phyloP scores from a whole-genome alignment of 2,329 filamentous ascomycete species.

The Paecilomyces sp. region DNA sequence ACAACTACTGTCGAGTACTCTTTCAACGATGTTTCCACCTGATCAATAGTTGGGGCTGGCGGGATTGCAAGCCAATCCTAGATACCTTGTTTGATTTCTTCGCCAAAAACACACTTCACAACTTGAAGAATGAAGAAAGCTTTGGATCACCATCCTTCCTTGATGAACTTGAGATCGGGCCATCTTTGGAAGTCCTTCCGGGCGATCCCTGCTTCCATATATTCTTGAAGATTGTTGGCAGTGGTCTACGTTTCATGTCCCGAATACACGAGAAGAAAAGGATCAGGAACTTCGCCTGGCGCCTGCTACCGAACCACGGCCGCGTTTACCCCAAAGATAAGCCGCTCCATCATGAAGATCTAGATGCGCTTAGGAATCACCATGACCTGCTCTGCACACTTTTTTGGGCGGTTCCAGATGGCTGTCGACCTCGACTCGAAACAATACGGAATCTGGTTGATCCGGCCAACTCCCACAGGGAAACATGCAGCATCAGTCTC shows the following conservation, averaged over 20 bases:
- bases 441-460: slow-evolving; percentile 50
- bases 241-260: slow-evolving; percentile 43
- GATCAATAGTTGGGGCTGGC: slow-evolving; percentile 51
- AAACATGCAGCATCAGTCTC: slow-evolving; percentile 53
- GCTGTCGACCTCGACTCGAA: slow-evolving; percentile 46
- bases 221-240: slow-evolving; percentile 50
- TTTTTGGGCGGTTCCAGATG: slow-evolving; percentile 50
- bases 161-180: slow-evolving; percentile 39
- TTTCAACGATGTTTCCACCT: slow-evolving; percentile 48
- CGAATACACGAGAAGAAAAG: slow-evolving; percentile 45
- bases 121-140: slow-evolving; percentile 45
- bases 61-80: slow-evolving; percentile 47
- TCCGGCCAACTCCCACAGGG: slow-evolving; percentile 50
- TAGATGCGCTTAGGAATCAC: slow-evolving; percentile 54
- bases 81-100: slow-evolving; percentile 54
- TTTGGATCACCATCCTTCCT: slow-evolving; percentile 49
- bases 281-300: slow-evolving; percentile 50
- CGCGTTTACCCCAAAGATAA: slow-evolving; percentile 54
- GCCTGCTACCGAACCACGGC: slow-evolving; percentile 54
- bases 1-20: slow-evolving; percentile 47
- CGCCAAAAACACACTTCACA: slow-evolving; percentile 44
- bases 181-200: slow-evolving; percentile 36
- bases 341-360: slow-evolving; percentile 43
- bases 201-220: slow-evolving; percentile 53
- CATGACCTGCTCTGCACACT: slow-evolving; percentile 55